Conservation (phyloP, 495 filamentous ascomycete genomes). For the Trichoderma erinaceum region DNA sequence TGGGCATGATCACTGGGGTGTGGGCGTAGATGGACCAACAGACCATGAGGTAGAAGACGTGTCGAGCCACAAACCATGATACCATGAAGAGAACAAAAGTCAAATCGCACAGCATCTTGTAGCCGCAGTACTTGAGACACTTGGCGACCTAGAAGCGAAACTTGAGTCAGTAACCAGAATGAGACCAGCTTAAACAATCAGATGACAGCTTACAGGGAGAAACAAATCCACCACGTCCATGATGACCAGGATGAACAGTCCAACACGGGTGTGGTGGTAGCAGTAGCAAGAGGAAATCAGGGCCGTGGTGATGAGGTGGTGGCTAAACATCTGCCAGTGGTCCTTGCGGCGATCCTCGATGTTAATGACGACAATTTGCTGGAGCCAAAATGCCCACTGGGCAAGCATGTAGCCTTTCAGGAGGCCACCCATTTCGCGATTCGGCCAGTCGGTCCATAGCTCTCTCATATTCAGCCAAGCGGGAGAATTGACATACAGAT, state of each 20-base stretch:
- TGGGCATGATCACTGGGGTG: slow-evolving; percentile 52
- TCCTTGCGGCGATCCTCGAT: slow-evolving; percentile 93
- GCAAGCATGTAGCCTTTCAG: slow-evolving; percentile 90
- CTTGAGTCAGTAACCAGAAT: slow-evolving; percentile 4
- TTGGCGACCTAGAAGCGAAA: slow-evolving; percentile 65
- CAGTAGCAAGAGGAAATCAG: slow-evolving; percentile 76
- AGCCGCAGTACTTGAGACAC: slow-evolving; percentile 83
- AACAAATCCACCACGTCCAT: slow-evolving; percentile 94
- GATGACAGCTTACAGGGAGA: slow-evolving; percentile 64
- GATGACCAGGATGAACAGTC: slow-evolving; percentile 78
- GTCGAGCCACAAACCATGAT: slow-evolving; percentile 77
- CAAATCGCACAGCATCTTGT: slow-evolving; percentile 67
- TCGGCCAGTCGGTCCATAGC: slow-evolving; percentile 81
- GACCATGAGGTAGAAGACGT: slow-evolving; percentile 69
- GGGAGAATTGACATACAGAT: slow-evolving; percentile 67
- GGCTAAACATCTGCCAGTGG: slow-evolving; percentile 89
- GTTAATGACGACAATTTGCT: slow-evolving; percentile 90
- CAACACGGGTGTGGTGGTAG: slow-evolving; percentile 78
- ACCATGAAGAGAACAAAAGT: slow-evolving; percentile 83
- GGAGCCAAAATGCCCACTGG: slow-evolving; percentile 88
- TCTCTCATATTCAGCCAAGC: slow-evolving; percentile 72
- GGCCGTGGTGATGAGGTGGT: slow-evolving; percentile 82
- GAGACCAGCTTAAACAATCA: neutral
- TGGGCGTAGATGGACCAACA: slow-evolving; percentile 78
- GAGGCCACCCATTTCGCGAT: slow-evolving; percentile 59